Evolutionary conservation across 495 filamentous ascomycete genomes (phyloP).

Genomic region (Talaromyces wortmannii): DNA sequence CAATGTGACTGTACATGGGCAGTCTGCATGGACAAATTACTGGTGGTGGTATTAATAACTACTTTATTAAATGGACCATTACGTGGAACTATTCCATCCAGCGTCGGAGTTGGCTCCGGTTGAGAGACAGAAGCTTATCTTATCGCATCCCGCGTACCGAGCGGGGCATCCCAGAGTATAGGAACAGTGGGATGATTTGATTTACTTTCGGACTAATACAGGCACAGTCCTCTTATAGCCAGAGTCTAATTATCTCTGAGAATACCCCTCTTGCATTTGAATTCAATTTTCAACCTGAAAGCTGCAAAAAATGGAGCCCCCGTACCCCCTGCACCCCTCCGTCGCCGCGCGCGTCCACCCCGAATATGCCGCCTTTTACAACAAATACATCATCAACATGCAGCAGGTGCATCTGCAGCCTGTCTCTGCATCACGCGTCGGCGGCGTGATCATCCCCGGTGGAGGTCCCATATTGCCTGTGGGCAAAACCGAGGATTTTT

Average conservation of each 20-base stretch:
- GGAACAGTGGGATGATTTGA: too few relatives aligned
- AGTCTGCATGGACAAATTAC: too few relatives aligned
- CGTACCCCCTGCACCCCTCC: slow-evolving; percentile 49
- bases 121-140: too few relatives aligned
- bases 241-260: not conserved
- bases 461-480: slow-evolving; percentile 44
- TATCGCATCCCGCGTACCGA: not conserved
- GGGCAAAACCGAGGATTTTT: slow-evolving; percentile 40
- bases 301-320: slow-evolving; percentile 24
- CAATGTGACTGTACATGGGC: too few relatives aligned
- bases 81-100: too few relatives aligned
- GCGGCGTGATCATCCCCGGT: slow-evolving; percentile 47
- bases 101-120: too few relatives aligned
- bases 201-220: too few relatives aligned
- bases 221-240: not conserved
- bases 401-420: slow-evolving; percentile 47
- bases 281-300: not conserved
- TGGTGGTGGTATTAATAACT: too few relatives aligned
- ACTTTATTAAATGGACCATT: too few relatives aligned
- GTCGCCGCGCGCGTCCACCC: slow-evolving; percentile 39
- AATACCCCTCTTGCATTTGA: not conserved
- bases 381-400: slow-evolving; percentile 41
- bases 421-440: slow-evolving; percentile 42
- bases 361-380: slow-evolving; percentile 49
- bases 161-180: not conserved